Base-by-base conservation (phyloP, 805 yeast genomes). In the Wickerhamiella nectarea region DNA sequence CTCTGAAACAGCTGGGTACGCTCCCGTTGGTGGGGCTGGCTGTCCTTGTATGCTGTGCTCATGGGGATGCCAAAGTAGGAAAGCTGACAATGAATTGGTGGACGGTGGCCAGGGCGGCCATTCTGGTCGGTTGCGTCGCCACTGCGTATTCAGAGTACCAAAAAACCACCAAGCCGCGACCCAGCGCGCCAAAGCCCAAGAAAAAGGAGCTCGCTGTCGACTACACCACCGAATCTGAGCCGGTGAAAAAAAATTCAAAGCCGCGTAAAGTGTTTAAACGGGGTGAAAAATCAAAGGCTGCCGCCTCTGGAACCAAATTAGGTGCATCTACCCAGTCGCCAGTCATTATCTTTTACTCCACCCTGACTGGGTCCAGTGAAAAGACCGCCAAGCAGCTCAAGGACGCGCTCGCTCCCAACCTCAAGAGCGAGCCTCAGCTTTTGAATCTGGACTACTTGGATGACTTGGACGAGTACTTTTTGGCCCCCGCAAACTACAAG, bases 321-420 rank as follows among this genome's bases (percentile, higher is more conserved):
- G 42, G 42, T 4, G 52, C 58, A 9, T 46, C 52, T 4, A 24
- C 69, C 22, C 71, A 71, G 22, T 71, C 85, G 0, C 76, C 77
- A 44, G 65, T 80, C 31, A 68, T 72, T 46, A 72, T 86, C 3
- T 82, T 86, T 53, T 86, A 81, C 61, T 79, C 95, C 7, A 80
- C 95, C 0, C 64, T 86, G 46, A 87, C 94, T 3, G 95, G 95
- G 9, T 67, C 93, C 0, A 73, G 93, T 0, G 77, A 78, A 52
- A 67, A 81, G 50, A 71, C 76, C 22, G 95, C 95, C 1, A 65
- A 64, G 14, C 56, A 60, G 12, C 62, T 85, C 14, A 54, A 60
- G 25, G 66, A 67, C 1, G 58, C 49, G 4, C 51, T 73, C 33
- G 47, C 53, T 4, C 34, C 57, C 12, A 56, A 59, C 0, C 52